These are phyloP conservation scores for Scheffersomyces segobiensis DNA, from an alignment of 1,139 yeast species.

Conservation along the genomic window DNA sequence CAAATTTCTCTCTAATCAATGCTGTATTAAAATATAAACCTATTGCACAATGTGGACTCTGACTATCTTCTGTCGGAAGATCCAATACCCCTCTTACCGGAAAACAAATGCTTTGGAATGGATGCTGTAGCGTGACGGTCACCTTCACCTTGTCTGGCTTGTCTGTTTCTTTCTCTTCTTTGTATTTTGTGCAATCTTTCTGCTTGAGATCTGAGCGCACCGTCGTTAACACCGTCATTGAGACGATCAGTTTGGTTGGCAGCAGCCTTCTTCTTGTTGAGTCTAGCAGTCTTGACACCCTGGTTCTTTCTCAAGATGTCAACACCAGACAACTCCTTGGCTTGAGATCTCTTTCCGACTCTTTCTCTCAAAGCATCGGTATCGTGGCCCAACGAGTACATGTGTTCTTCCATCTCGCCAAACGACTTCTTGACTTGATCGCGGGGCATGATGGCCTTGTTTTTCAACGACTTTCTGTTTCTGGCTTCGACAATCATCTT, in stretches of 20 bases:
- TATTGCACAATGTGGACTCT: not conserved
- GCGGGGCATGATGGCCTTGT: conserved; percentile 91
- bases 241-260: conserved; percentile 75
- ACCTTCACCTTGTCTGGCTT: conserved; percentile 93
- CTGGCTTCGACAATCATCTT: conserved; percentile 88
- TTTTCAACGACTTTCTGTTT: conserved; percentile 82
- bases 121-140: conserved; percentile 88
- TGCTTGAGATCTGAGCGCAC: conserved; percentile 80
- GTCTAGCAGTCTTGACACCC: conserved; percentile 43
- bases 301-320: conserved; percentile 67
- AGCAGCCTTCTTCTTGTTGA: conserved; percentile 49
- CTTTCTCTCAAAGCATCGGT: conserved; percentile 59
- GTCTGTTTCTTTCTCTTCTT: conserved; percentile 91
- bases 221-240: conserved; percentile 83
- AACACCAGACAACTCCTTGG: conserved; percentile 61
- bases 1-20: conserved; percentile 7
- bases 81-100: conserved; percentile 96
- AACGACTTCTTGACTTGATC: conserved; percentile 78
- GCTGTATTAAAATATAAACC: conserved; percentile 22
- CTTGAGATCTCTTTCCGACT: conserved; percentile 39
- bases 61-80: conserved; percentile 57
- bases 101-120: conserved; percentile 89
- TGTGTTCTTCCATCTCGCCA: conserved; percentile 81
- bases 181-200: conserved; percentile 84
- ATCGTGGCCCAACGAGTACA: conserved; percentile 89